Base-by-base conservation (phyloP, 148 eudicot species). In the Diospyros lotus region DNA sequence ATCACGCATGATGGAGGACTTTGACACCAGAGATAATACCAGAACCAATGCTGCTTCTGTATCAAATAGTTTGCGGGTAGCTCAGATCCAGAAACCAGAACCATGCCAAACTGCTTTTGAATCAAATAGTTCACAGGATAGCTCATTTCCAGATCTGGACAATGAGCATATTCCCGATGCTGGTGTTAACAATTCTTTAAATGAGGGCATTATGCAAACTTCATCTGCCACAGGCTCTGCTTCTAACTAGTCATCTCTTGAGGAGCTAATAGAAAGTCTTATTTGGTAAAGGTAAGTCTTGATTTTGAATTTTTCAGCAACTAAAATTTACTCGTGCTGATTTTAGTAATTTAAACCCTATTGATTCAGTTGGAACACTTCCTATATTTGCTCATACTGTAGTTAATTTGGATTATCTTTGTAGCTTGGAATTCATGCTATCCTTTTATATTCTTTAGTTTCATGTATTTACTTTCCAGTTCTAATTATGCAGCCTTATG, bases 1-100 rank as follows among this genome's bases (percentile, higher is more conserved):
- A 51, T 84, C 98, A 42, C 82, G 80, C 6, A 88, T 90, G 95
- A 90, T 94, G 91, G 93, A 90, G 73, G 89, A 79, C 71, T 86
- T 90, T 67, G 89, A 90, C 71, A 84, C 85, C 9, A 73, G 82
- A 72, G 87, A 83, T 67, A 79, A 71, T 78, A 82, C 11, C 72
- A 78, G 81, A 78, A 60, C 81, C 56, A 77, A 54, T 76, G 46
- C 42, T 62, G 80, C 72, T 71, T 72, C 86, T 77, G 81, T 64
- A 68, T 78, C 90, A 78, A 76, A 76, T 73, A 79, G 79, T 72
- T 75, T 73, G 54, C 96, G 72, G 84, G 76, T 74, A 80, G 66
- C 77, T 81, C 80, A 18, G 77, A 76, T 76, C 65, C 75, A 28
- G 28, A 28, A 28, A 82, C 11, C 72, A 78, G 81, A 78, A 60